These are phyloP conservation scores for Tulasnella calospora DNA, from an alignment of 768 basidiomycete genomes.

Conservation along the genomic window DNA sequence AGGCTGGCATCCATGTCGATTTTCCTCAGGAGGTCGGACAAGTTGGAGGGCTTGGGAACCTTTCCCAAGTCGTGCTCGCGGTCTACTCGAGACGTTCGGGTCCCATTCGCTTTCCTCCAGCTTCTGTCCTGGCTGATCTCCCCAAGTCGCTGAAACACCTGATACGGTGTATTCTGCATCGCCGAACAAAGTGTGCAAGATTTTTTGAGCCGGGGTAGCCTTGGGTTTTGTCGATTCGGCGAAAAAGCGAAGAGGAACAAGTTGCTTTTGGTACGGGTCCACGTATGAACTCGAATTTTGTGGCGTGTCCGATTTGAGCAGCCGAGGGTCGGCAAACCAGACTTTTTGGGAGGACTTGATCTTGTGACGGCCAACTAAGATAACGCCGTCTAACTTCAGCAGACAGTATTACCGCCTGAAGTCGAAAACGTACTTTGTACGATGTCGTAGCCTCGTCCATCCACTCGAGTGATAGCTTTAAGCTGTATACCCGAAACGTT, in stretches of 20 bases:
- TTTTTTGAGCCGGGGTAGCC: background rate
- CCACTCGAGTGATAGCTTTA: constrained; percentile 71
- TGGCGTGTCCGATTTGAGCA: background rate
- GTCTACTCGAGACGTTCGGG: background rate
- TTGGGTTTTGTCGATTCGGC: background rate
- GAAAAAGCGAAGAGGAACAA: constrained; percentile 15
- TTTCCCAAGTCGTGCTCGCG: constrained; percentile 5
- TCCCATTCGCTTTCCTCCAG: constrained; percentile 1
- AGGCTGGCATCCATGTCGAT: constrained; percentile 9
- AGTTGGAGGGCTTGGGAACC: constrained; percentile 6
- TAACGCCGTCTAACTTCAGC: background rate
- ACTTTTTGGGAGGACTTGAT: constrained; percentile 12
- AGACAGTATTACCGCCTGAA: background rate
- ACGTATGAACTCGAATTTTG: background rate
- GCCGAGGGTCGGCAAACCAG: constrained; percentile 22
- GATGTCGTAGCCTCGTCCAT: constrained; percentile 82
- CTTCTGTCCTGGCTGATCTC: constrained; percentile 11
- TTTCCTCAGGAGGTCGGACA: constrained; percentile 14
- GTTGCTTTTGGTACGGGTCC: background rate
- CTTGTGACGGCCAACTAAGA: constrained; percentile 2
- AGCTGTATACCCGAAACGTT: constrained; percentile 75
- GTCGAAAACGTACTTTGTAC: constrained; percentile 53
- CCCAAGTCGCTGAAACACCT: constrained; percentile 6
- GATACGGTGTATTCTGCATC: background rate
- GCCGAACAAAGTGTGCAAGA: background rate